Evolutionary conservation across 2,329 filamentous ascomycete genomes (phyloP).

Genomic region (Colletotrichum higginsianum): DNA sequence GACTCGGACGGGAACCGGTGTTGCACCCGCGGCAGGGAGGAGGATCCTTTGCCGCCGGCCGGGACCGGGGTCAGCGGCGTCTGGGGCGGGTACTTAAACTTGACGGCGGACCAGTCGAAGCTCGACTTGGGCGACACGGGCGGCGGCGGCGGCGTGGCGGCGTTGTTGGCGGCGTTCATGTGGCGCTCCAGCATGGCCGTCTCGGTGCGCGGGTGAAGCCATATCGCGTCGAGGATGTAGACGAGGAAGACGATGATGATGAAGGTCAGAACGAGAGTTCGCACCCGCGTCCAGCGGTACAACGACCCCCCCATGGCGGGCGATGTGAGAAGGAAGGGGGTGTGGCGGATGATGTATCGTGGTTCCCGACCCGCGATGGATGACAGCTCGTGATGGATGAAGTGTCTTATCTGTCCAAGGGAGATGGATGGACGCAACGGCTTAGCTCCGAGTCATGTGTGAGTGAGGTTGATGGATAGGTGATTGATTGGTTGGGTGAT

Average conservation of each 20-base stretch:
- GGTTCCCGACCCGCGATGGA: not conserved
- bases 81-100: conserved; percentile 47
- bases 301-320: not conserved
- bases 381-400: not conserved
- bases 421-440: not conserved
- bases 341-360: not conserved
- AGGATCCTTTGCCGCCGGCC: conserved; percentile 23
- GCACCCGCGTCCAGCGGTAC: conserved; percentile 37
- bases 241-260: conserved; percentile 6
- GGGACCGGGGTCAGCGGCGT: conserved; percentile 47
- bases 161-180: conserved; percentile 50
- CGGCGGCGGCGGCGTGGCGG: conserved; percentile 18
- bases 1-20: conserved; percentile 49
- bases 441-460: not conserved
- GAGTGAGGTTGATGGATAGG: not conserved
- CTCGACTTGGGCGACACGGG: conserved; percentile 46
- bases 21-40: conserved; percentile 54
- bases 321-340: not conserved
- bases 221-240: conserved; percentile 27
- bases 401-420: not conserved
- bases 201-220: conserved; percentile 20
- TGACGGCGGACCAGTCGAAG: conserved; percentile 56
- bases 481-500: too few relatives aligned
- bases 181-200: conserved; percentile 46
- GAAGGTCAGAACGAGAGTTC: conserved; percentile 17